Base-by-base conservation (phyloP, 192 early-diverging fungal genomes). In the Gonapodya sp. region DNA sequence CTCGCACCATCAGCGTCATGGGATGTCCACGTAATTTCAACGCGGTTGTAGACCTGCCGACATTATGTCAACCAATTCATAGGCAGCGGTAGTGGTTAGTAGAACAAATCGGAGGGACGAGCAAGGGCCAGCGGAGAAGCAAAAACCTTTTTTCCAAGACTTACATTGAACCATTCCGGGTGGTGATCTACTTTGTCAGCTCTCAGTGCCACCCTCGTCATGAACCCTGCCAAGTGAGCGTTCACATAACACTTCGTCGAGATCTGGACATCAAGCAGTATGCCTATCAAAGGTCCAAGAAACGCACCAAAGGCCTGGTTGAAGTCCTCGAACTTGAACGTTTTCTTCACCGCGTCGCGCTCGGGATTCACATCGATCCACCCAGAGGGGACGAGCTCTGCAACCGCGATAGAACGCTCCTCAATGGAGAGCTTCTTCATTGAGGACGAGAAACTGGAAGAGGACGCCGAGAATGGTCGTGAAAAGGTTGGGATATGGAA, bases 111-210 rank as follows among this genome's bases (percentile, higher is more conserved):
- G 0, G 78, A 34, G 84, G n/a, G n/a, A n/a, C n/a, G n/a, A n/a
- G n/a, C n/a, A n/a, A n/a, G n/a, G n/a, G n/a, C n/a, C n/a, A n/a
- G n/a, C n/a, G n/a, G n/a, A n/a, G n/a, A n/a, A n/a, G n/a, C n/a
- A n/a, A n/a, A n/a, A n/a, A n/a, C n/a, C n/a, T n/a, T n/a, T n/a
- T n/a, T n/a, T n/a, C n/a, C n/a, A n/a, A n/a, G n/a, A n/a, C 86
- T 80, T 87, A 92, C 91, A 83, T 95, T 95, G 83, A 94, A 94
- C 94, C 94, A 95, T 84, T 97, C 97, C 31, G 97, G 97, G 81
- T 99, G 97, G 85, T 99, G 97, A 81, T 96, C 94, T 84, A 91
- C 88, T 85, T 95, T 96, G 73, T 99, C 97, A 36, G 96, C 96
- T 36, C 87, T 87, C 36, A 96, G 87, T 35, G 96, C 97, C 1